Conservation (phyloP, 371 early-diverging fungal genomes). For the Mucor saturninus region DNA sequence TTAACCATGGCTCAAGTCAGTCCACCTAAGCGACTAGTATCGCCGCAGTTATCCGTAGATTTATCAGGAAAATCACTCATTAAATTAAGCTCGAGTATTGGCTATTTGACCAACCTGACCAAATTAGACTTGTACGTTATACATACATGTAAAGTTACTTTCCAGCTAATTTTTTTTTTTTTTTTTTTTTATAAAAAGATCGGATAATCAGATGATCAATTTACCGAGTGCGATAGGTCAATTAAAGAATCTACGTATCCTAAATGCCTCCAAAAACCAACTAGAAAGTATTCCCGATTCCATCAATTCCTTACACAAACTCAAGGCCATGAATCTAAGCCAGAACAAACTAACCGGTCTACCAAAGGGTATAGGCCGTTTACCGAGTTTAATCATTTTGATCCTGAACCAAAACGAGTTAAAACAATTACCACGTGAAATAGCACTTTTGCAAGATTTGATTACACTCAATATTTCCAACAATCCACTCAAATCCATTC, state of each 20-base stretch:
- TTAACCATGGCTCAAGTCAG: slow-evolving; percentile 37
- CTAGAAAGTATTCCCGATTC: slow-evolving; percentile 42
- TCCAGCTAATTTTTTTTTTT: slow-evolving; percentile 4
- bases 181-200: slow-evolving; percentile 25
- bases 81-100: slow-evolving; percentile 48
- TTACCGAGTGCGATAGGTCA: slow-evolving; percentile 46
- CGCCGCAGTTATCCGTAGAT: slow-evolving; percentile 35
- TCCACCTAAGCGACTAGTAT: slow-evolving; percentile 26
- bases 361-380: slow-evolving; percentile 69
- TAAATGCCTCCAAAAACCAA: slow-evolving; percentile 44
- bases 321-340: slow-evolving; percentile 44
- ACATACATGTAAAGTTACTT: too few relatives aligned
- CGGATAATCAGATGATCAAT: slow-evolving; percentile 47
- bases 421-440: slow-evolving; percentile 55
- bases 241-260: slow-evolving; percentile 35
- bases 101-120: slow-evolving; percentile 41
- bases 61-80: slow-evolving; percentile 40
- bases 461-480: slow-evolving; percentile 67
- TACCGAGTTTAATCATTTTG: slow-evolving; percentile 62
- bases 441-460: slow-evolving; percentile 60
- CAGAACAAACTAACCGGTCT: slow-evolving; percentile 65
- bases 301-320: slow-evolving; percentile 33
- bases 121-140: slow-evolving; percentile 45
- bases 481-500: slow-evolving; percentile 60
- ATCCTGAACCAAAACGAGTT: slow-evolving; percentile 61